Conservation (phyloP, 331 rosid species). For the Malus hybrid region DNA sequence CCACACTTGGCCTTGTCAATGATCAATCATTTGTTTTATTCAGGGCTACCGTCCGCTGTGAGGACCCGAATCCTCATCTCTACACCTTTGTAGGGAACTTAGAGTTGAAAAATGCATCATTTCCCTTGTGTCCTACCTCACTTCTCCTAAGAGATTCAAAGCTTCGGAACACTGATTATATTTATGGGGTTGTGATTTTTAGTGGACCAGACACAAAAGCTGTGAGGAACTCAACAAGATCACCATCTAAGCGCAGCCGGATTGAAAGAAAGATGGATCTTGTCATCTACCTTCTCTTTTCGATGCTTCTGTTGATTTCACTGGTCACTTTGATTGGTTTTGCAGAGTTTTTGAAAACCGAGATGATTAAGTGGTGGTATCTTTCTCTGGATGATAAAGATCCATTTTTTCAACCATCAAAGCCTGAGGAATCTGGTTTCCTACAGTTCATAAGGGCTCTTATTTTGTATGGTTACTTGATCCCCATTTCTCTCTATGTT, state of each 20-base stretch:
- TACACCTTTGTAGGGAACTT: slow-evolving; percentile 32
- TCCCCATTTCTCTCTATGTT: slow-evolving; percentile 38
- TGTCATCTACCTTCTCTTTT: slow-evolving; percentile 26
- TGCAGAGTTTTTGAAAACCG: neutral
- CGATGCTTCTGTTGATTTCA: slow-evolving; percentile 25
- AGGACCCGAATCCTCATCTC: slow-evolving; percentile 39
- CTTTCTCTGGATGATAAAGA: slow-evolving; percentile 10
- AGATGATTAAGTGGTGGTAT: slow-evolving; percentile 24
- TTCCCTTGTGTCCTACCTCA: slow-evolving; percentile 14
- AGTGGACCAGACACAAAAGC: slow-evolving; percentile 36
- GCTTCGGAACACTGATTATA: slow-evolving; percentile 29
- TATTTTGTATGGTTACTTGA: slow-evolving; percentile 31
- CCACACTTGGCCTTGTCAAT: slow-evolving; percentile 13
- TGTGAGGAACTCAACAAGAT: slow-evolving; percentile 24
- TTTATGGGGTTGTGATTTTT: slow-evolving; percentile 35
- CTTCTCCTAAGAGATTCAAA: slow-evolving; percentile 37
- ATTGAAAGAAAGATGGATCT: slow-evolving; percentile 36
- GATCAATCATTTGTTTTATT: slow-evolving; percentile 18
- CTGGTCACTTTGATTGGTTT: slow-evolving; percentile 12
- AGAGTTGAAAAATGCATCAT: slow-evolving; percentile 4
- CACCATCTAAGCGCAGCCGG: slow-evolving; percentile 31
- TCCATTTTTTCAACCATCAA: neutral
- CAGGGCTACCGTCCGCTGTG: slow-evolving; percentile 19
- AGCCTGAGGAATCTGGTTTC: slow-evolving; percentile 10
- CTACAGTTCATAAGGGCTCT: slow-evolving; percentile 27